These are phyloP conservation scores for Alnus rubra DNA, from an alignment of 306 rosid species.

Conservation along the genomic window DNA sequence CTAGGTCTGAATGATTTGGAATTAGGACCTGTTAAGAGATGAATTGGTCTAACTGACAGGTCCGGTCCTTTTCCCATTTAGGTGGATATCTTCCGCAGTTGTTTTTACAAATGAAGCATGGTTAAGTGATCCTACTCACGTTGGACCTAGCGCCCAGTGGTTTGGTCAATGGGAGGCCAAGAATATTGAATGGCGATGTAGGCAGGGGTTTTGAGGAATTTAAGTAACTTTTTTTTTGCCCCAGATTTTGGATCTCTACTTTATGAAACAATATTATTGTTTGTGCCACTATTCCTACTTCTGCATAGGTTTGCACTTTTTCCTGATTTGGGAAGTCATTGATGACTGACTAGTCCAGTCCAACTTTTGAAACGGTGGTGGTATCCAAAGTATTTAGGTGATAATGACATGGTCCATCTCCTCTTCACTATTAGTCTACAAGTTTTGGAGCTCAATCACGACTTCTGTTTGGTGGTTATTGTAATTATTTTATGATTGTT, in stretches of 20 bases:
- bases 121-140: neutral
- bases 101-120: neutral
- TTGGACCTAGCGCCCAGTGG: neutral
- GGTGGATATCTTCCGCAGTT: neutral
- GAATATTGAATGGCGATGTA: neutral
- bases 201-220: neutral
- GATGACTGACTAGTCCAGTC: neutral
- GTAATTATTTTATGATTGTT: neutral
- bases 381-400: neutral
- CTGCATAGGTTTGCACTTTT: neutral
- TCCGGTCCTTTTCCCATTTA: neutral
- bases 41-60: neutral
- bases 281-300: neutral
- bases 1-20: neutral
- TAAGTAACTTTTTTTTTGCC: neutral
- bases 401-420: neutral
- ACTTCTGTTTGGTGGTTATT: neutral
- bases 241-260: neutral
- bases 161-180: neutral
- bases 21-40: neutral
- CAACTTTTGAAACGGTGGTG: neutral
- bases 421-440: neutral
- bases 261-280: neutral
- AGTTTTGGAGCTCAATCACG: slow-evolving; percentile 5
- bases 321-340: neutral